Percentiles rank a stretch among this genome's conserved stretches.
phyloP scores from a whole-genome alignment of 2,329 filamentous ascomycete genomes.

The Aspergillus ibericus region DNA sequence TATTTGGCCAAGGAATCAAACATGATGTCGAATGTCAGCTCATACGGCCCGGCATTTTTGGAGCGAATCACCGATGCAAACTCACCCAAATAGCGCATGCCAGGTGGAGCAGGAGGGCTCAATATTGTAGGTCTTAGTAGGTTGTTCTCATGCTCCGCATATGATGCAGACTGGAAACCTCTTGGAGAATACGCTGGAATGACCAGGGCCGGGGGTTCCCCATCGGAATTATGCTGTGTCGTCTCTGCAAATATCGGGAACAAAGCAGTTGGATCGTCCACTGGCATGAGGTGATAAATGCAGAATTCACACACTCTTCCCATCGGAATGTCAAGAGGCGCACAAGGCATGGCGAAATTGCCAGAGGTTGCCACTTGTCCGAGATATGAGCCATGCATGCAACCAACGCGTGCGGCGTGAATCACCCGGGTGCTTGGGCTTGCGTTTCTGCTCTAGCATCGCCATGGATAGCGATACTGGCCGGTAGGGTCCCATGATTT shows the following conservation, averaged over 20 bases:
- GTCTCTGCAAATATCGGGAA: background rate
- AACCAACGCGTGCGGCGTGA: conserved; percentile 21
- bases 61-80: conserved; percentile 48
- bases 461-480: conserved; percentile 40
- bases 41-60: conserved; percentile 55
- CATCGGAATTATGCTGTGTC: background rate
- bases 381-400: conserved; percentile 51
- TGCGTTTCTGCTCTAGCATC: conserved; percentile 28
- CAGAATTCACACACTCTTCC: conserved; percentile 47
- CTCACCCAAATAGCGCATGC: conserved; percentile 27
- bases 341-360: conserved; percentile 51
- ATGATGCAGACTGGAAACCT: background rate
- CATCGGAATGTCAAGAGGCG: conserved; percentile 38
- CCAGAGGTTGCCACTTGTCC: conserved; percentile 56
- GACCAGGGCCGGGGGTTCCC: no score
- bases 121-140: background rate
- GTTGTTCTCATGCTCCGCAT: conserved; percentile 15
- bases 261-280: conserved; percentile 22
- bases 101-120: conserved; percentile 7
- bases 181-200: background rate
- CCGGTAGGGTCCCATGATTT: no score
- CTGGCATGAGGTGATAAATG: conserved; percentile 53
- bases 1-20: conserved; percentile 43
- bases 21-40: conserved; percentile 55
- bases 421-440: background rate